Evolutionary conservation across 257 asterid species (phyloP).

Genomic region (Pogostemon cablin): DNA sequence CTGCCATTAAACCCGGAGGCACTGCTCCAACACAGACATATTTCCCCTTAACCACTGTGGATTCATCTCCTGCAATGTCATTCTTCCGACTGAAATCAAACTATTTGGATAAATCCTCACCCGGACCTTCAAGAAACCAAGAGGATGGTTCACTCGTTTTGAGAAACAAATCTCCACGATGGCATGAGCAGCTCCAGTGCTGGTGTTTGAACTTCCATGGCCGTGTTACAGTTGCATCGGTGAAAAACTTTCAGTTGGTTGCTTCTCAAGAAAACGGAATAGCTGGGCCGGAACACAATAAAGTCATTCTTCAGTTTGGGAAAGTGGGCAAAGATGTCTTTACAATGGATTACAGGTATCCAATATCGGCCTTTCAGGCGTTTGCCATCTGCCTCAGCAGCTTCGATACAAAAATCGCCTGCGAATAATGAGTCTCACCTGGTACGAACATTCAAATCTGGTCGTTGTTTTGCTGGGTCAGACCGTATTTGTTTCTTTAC

Average conservation of each 20-base stretch:
- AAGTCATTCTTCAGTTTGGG: conserved; percentile 89
- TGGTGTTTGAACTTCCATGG: conserved; percentile 98
- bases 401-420: conserved; percentile 89
- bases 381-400: conserved; percentile 77
- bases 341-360: conserved; percentile 86
- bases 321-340: conserved; percentile 92
- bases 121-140: conserved; percentile 43
- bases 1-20: conserved; percentile 77
- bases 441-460: conserved; percentile 30
- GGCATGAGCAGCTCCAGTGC: conserved; percentile 97
- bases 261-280: conserved; percentile 70
- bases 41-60: conserved; percentile 46
- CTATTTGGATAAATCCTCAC: conserved; percentile 42
- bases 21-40: conserved; percentile 63
- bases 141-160: conserved; percentile 56
- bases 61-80: conserved; percentile 54
- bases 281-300: conserved; percentile 72
- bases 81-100: conserved; percentile 56
- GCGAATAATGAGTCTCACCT: conserved; percentile 53
- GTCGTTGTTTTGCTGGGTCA: conserved; percentile 13
- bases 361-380: conserved; percentile 89
- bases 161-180: conserved; percentile 84
- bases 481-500: conserved; percentile 10
- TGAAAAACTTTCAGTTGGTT: conserved; percentile 90
- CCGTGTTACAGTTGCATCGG: conserved; percentile 90